Base-by-base conservation (phyloP, 1,139 yeast species). In the Suhomyces chickasaworum region DNA sequence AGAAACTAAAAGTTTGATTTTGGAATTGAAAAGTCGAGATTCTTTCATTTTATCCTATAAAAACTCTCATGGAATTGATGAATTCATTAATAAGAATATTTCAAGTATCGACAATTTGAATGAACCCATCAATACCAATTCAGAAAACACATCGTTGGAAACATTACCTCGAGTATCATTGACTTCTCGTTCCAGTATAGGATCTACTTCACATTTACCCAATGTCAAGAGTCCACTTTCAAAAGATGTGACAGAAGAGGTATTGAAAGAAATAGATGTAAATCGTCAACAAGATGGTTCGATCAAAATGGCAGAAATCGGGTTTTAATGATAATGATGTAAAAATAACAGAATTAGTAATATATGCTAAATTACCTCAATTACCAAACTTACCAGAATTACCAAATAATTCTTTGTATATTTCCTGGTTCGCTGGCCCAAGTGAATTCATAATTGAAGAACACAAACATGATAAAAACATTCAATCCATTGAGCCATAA, bases 371-470 rank as follows among this genome's bases (percentile, higher is more conserved):
- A n/a, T n/a, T n/a, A n/a, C n/a, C n/a, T n/a, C n/a, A n/a, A n/a
- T n/a, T n/a, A n/a, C n/a, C n/a, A n/a, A n/a, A 29, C 15, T 29
- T 15, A 15, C 13, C 9, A 13, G 13, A 29, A 2, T 29, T 29
- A 29, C 98, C 98, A 93, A 60, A 91, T 89, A 51, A 93, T 89
- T 56, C 97, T 78, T 66, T 90, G 97, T 13, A 75, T 60, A 15
- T 61, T 65, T 0, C 71, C 74, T 0, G 80, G 73, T 54, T 86
- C 86, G 50, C 78, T 73, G 2, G 63, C 67, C 98, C 97, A 91
- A 9, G 63, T 57, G 58, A 91, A 89, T 20, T 88, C 81, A 52
- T 78, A 75, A 15, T 62, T 69, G 36, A 86, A 68, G 58, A 91
- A 90, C 1, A 90, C 66, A 6, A 60, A 53, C 46, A 83, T 69